Conservation (phyloP, 306 rosid genomes). For the Inga oerstediana region DNA sequence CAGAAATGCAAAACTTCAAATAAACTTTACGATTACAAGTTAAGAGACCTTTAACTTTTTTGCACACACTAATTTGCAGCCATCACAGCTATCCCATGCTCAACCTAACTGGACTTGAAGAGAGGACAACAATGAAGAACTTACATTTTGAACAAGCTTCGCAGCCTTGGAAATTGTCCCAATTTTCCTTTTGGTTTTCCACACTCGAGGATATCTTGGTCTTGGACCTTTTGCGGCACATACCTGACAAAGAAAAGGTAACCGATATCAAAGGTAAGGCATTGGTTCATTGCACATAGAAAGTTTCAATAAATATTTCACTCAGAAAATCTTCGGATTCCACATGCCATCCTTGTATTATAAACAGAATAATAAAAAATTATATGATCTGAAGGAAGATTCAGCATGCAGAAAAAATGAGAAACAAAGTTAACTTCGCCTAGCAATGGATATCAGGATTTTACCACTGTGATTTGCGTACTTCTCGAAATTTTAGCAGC, state of each 20-base stretch:
- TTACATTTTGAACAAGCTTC: slow-evolving; percentile 80
- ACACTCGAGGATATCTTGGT: slow-evolving; percentile 88
- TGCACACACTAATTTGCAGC: slow-evolving; percentile 1
- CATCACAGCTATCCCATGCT: background rate
- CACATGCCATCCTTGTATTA: background rate
- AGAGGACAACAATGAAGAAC: slow-evolving; percentile 19
- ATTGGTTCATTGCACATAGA: background rate
- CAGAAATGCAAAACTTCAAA: slow-evolving; percentile 15
- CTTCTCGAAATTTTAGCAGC: slow-evolving; percentile 35
- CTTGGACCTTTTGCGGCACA: slow-evolving; percentile 93
- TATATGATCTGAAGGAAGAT: background rate
- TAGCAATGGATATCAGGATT: slow-evolving; percentile 27
- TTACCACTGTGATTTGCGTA: slow-evolving; percentile 63
- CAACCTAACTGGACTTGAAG: slow-evolving; percentile 7
- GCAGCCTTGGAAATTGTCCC: slow-evolving; percentile 88
- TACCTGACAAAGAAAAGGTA: slow-evolving; percentile 49
- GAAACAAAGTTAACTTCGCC: background rate
- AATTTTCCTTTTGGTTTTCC: slow-evolving; percentile 76
- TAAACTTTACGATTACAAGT: background rate
- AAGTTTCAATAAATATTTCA: background rate
- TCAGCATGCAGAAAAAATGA: background rate
- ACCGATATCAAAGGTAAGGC: background rate
- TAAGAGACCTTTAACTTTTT: background rate
- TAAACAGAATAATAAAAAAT: background rate
- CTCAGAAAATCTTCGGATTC: slow-evolving; percentile 6